These are phyloP conservation scores for Leccinum variicolor DNA, from an alignment of 768 basidiomycete genomes.

Conservation along the genomic window DNA sequence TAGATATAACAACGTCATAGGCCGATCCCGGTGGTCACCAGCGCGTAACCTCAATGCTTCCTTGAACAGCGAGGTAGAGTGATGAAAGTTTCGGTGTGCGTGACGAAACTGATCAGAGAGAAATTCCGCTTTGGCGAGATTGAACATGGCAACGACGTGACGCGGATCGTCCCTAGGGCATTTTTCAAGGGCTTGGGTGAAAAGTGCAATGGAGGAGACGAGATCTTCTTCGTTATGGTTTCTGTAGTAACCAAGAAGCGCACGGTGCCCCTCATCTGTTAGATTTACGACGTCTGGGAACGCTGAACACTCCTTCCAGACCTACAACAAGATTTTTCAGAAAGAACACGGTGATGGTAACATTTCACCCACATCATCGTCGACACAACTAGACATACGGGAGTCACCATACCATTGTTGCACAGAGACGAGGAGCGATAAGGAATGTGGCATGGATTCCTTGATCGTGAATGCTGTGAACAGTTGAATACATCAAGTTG, in stretches of 20 bases:
- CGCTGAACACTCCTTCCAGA: not conserved
- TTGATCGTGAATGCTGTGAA: not conserved
- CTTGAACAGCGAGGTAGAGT: conserved; percentile 1
- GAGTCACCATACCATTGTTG: not conserved
- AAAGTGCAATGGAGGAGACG: conserved; percentile 2
- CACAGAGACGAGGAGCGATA: not conserved
- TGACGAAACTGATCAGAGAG: not conserved
- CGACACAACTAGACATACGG: not conserved
- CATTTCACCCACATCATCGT: not conserved
- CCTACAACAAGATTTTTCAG: not conserved
- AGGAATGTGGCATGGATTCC: not conserved
- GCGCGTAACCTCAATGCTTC: conserved; percentile 9
- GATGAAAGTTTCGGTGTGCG: not conserved
- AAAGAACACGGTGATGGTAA: not conserved
- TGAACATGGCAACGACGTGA: conserved; percentile 4
- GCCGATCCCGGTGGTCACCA: conserved; percentile 7
- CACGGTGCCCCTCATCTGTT: conserved; percentile 3
- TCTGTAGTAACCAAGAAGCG: not conserved
- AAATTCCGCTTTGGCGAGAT: conserved; percentile 4
- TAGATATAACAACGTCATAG: conserved; percentile 1
- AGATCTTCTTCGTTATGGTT: not conserved
- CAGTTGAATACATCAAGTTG: not conserved
- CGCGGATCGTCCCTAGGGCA: not conserved
- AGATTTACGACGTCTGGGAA: not conserved
- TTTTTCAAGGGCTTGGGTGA: not conserved